phyloP scores from a whole-genome alignment of 2,329 filamentous ascomycete species.

The Diaporthe citrichinensis region DNA sequence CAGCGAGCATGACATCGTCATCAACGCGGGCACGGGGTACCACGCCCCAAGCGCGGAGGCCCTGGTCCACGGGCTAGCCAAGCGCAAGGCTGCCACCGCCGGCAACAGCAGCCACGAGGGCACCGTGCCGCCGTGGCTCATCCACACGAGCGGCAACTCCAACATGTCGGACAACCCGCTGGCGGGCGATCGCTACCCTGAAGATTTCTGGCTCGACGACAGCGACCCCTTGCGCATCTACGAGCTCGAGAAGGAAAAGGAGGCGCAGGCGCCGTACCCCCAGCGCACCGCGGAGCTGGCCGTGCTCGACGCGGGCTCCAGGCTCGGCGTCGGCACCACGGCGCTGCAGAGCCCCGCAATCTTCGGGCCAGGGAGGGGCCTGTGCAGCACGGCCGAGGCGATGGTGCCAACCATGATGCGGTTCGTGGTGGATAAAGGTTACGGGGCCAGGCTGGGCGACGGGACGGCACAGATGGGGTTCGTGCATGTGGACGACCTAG shows the following conservation, averaged over 20 bases:
- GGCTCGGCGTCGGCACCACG: constrained; percentile 58
- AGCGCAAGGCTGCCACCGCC: constrained; percentile 35
- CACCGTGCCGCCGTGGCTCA: constrained; percentile 18
- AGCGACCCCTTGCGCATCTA: constrained; percentile 57
- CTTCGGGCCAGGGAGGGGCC: constrained; percentile 60
- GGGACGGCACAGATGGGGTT: neutral
- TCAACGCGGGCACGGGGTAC: constrained; percentile 58
- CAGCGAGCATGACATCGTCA: constrained; percentile 53
- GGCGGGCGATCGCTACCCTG: constrained; percentile 48
- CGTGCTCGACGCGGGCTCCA: constrained; percentile 56
- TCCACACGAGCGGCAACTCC: constrained; percentile 57
- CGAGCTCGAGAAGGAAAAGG: constrained; percentile 54
- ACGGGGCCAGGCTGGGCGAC: constrained; percentile 16
- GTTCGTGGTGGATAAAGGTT: constrained; percentile 9
- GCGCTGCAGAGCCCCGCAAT: constrained; percentile 63
- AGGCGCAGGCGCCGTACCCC: constrained; percentile 54
- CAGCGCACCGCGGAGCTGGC: constrained; percentile 61
- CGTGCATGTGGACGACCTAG: constrained; percentile 32
- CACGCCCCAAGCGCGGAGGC: constrained; percentile 56
- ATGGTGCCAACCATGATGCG: constrained; percentile 51
- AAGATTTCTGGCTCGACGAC: constrained; percentile 56
- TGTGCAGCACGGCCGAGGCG: constrained; percentile 56
- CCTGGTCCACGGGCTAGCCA: constrained; percentile 57
- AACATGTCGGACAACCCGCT: constrained; percentile 60
- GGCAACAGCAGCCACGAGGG: neutral